Base-by-base conservation (phyloP, 805 yeast genomes). In the Nakazawaea holstii region DNA sequence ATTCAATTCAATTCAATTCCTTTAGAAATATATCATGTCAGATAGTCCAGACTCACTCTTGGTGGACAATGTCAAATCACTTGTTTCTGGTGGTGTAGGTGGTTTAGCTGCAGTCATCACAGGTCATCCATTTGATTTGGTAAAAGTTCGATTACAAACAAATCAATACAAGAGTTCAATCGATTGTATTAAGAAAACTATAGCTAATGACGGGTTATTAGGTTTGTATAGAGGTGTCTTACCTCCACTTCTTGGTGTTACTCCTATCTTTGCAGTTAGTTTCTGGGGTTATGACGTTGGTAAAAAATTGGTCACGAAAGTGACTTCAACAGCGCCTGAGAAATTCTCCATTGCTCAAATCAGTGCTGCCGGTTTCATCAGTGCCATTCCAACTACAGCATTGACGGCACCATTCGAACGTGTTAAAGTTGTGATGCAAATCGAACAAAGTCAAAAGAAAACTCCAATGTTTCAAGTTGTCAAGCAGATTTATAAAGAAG, bases 221-320 rank as follows among this genome's bases (percentile, higher is more conserved):
- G 97, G 98, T 1, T 80, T 92, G 54, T 92, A 92, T 67, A 74
- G 95, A 60, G 99, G 99, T 50, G 97, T 94, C 30, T 73, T 87
- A 10, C 96, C 98, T 11, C 99, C 99, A 3, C 69, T 92, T 45
- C 62, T 87, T n/a, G 99, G 99, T 24, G 97, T 92, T 20, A 94
- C 98, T 0, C 99, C 99, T 28, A 94, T 92, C 87, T 94, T 94
- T 72, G 98, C 98, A 2, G 94, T 94, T 24, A 86, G 96, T 1
- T 92, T 92, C 70, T 92, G 99, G 98, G 98, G 98, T 60, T 92
- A 94, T 66, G 97, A 90, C 60, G 73, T 88, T 45, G 98, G 98
- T 52, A 90, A 89, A 68, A 80, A 79, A 53, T 49, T 92, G 2
- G 95, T 91, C 2, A 56, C 77, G 1, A 54, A 65, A 3, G 66